Conservation (phyloP, 1,284 basidiomycete species). For the Entoloma clypeatum region DNA sequence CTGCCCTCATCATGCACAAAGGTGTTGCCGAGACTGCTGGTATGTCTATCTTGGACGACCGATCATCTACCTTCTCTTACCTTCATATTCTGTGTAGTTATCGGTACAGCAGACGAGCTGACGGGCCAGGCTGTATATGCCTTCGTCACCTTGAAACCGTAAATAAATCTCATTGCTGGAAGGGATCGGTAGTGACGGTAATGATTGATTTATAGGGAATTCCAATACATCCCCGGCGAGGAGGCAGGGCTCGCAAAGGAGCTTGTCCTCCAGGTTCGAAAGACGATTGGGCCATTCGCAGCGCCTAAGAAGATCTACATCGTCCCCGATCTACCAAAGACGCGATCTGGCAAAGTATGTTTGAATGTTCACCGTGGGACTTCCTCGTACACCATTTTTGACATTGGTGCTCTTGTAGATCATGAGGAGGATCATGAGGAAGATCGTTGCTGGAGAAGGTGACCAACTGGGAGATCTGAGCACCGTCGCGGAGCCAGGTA, state of each 20-base stretch:
- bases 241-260: constrained; percentile 81
- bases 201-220: constrained; percentile 55
- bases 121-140: constrained; percentile 86
- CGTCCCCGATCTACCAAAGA: constrained; percentile 91
- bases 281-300: constrained; percentile 94
- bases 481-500: constrained; percentile 82
- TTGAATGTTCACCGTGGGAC: background rate
- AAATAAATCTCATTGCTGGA: constrained; percentile 20
- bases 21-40: constrained; percentile 94
- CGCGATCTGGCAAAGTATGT: constrained; percentile 88
- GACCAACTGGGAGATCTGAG: constrained; percentile 93
- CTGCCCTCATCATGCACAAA: constrained; percentile 88
- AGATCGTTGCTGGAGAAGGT: constrained; percentile 91
- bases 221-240: constrained; percentile 66
- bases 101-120: constrained; percentile 85
- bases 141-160: constrained; percentile 82
- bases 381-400: background rate
- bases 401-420: constrained; percentile 39
- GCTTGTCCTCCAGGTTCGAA: constrained; percentile 90
- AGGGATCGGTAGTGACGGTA: background rate
- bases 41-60: too few relatives aligned
- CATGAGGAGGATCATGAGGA: constrained; percentile 92
- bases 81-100: constrained; percentile 43
- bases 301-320: constrained; percentile 91
- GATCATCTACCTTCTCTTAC: constrained; percentile 9